These are phyloP conservation scores for Geotrichum carabidarum DNA, from an alignment of 1,139 yeast genomes.

Conservation along the genomic window DNA sequence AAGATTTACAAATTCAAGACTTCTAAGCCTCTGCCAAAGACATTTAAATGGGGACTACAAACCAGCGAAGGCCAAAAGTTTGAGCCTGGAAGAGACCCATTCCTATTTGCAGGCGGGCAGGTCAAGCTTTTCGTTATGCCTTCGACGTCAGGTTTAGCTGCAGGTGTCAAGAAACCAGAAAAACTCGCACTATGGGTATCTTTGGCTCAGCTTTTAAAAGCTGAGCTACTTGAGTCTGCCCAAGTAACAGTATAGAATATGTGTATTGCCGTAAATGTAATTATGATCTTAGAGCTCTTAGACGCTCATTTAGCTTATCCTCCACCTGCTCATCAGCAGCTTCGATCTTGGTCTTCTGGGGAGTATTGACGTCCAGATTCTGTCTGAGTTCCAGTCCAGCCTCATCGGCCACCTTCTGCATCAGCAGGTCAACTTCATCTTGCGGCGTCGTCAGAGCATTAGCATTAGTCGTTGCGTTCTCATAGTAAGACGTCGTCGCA, in stretches of 20 bases:
- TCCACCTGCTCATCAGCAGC: constrained; percentile 65
- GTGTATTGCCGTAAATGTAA: background rate
- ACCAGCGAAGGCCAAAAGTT: background rate
- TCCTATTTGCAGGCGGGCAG: constrained; percentile 25
- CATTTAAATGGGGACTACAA: constrained; percentile 53
- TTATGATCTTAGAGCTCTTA: constrained; percentile 65
- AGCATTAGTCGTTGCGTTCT: constrained; percentile 80
- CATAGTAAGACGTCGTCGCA: constrained; percentile 89
- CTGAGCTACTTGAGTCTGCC: background rate
- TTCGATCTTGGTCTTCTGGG: constrained; percentile 37
- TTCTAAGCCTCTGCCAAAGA: constrained; percentile 26
- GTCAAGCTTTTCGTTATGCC: constrained; percentile 56
- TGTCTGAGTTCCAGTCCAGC: constrained; percentile 94
- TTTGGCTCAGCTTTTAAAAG: constrained; percentile 29
- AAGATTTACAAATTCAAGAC: constrained; percentile 42
- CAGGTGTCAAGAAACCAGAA: constrained; percentile 45
- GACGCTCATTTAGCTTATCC: constrained; percentile 78
- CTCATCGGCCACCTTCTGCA: constrained; percentile 95
- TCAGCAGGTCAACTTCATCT: constrained; percentile 86
- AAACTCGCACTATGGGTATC: constrained; percentile 50
- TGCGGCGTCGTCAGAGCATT: constrained; percentile 89
- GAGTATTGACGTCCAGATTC: constrained; percentile 51
- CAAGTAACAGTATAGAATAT: background rate
- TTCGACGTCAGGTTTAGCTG: constrained; percentile 71
- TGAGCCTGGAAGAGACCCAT: background rate